These are phyloP conservation scores for Serpula lacrymans DNA, from an alignment of 768 basidiomycete genomes.

Conservation along the genomic window DNA sequence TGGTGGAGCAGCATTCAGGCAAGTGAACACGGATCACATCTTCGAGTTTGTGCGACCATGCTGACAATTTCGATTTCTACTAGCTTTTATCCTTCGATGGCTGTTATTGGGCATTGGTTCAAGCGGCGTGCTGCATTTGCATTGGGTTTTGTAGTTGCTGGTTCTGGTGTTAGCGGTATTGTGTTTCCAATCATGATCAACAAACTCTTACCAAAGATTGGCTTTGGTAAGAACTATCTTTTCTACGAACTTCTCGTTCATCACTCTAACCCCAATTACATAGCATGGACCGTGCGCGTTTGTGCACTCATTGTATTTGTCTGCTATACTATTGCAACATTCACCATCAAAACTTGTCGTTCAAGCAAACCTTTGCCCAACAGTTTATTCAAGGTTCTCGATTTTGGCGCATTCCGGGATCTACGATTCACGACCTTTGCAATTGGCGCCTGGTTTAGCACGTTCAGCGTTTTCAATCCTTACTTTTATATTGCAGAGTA, in stretches of 20 bases:
- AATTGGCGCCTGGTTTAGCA: constrained; percentile 18
- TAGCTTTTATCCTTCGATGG: constrained; percentile 37
- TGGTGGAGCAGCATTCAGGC: constrained; percentile 18
- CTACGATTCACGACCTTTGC: constrained; percentile 16
- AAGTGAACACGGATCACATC: background rate
- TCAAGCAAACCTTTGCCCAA: constrained; percentile 19
- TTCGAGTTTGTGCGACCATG: background rate
- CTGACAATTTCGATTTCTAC: constrained; percentile 13
- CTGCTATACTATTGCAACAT: constrained; percentile 15
- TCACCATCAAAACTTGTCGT: constrained; percentile 21
- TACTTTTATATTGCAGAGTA: constrained; percentile 26
- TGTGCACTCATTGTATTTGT: constrained; percentile 20
- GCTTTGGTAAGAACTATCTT: constrained; percentile 18
- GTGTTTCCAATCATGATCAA: constrained; percentile 36
- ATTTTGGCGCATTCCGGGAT: constrained; percentile 20
- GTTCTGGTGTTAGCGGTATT: constrained; percentile 35
- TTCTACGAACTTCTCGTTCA: background rate
- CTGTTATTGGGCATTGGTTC: constrained; percentile 38
- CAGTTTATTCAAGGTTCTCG: constrained; percentile 14
- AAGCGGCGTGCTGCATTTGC: constrained; percentile 30
- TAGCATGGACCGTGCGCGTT: constrained; percentile 28
- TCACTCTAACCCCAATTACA: background rate
- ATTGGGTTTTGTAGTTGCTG: constrained; percentile 34
- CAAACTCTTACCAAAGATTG: constrained; percentile 15
- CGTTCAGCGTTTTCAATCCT: constrained; percentile 21